phyloP scores from a whole-genome alignment of 257 asterid species.

The Capsicum pubescens region DNA sequence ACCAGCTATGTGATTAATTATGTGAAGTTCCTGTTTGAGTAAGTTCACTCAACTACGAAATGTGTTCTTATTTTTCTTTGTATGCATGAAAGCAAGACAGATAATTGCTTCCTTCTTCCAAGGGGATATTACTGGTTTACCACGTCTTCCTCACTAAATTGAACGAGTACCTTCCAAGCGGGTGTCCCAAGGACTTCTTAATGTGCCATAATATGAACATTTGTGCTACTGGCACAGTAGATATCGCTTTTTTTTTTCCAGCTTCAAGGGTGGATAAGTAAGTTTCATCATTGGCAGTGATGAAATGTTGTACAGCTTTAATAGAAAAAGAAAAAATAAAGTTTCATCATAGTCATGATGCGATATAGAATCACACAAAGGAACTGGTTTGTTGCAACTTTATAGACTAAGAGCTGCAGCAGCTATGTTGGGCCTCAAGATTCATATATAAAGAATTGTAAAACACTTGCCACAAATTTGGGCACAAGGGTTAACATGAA shows the following conservation, averaged over 20 bases:
- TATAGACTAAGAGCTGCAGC: too few species aligned
- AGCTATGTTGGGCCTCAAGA: too few species aligned
- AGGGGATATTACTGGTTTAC: conserved; percentile 12
- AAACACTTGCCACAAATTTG: too few species aligned
- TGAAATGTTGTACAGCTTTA: too few species aligned
- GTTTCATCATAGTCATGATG: too few species aligned
- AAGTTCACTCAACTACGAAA: conserved; percentile 42
- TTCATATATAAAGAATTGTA: too few species aligned
- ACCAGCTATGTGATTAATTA: conserved; percentile 99
- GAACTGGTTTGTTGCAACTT: too few species aligned
- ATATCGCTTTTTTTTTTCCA: not conserved
- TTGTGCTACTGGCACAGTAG: not conserved
- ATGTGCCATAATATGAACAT: not conserved
- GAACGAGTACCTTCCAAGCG: not conserved
- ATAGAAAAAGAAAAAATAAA: too few species aligned
- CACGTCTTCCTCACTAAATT: conserved; percentile 16
- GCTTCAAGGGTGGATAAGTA: not conserved
- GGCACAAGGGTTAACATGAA: too few species aligned
- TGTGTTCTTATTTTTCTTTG: not conserved
- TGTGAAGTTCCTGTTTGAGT: conserved; percentile 97
- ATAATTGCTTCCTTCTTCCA: conserved; percentile 11
- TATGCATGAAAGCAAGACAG: not conserved
- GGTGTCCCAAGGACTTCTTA: not conserved
- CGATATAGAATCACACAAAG: too few species aligned
- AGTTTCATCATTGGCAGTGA: too few species aligned